Conservation (phyloP, 1,284 basidiomycete genomes). For the Ganoderma leucocontextum region DNA sequence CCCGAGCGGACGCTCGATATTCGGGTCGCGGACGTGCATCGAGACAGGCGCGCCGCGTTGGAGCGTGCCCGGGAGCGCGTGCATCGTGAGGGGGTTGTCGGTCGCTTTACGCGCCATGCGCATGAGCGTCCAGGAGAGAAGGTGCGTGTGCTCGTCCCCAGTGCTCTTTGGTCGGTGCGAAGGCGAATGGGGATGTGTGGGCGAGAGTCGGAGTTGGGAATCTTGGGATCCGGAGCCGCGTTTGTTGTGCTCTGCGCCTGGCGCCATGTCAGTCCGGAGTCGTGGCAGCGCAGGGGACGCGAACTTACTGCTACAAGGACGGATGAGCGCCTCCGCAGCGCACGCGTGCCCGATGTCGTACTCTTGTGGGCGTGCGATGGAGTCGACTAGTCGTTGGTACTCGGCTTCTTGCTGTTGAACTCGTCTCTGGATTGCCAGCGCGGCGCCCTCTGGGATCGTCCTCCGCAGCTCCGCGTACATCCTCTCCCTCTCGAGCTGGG, state of each 20-base stretch:
- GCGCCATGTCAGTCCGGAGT: background rate
- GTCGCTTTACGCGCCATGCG: constrained; percentile 26
- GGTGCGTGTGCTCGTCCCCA: constrained; percentile 29
- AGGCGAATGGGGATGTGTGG: background rate
- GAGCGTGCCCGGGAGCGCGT: constrained; percentile 26
- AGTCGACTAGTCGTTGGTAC: constrained; percentile 15
- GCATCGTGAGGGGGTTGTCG: constrained; percentile 31
- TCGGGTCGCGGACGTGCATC: constrained; percentile 34
- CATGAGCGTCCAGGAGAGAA: constrained; percentile 34
- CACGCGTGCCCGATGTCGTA: constrained; percentile 32
- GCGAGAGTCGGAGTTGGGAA: constrained; percentile 4
- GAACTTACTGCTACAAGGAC: constrained; percentile 27
- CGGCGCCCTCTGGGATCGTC: background rate
- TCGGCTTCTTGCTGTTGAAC: constrained; percentile 27
- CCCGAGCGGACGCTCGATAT: constrained; percentile 32
- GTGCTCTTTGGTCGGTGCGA: constrained; percentile 12
- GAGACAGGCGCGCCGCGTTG: constrained; percentile 28
- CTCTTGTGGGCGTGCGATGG: constrained; percentile 25
- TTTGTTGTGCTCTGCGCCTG: constrained; percentile 20
- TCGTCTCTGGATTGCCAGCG: constrained; percentile 16
- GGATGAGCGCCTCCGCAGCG: constrained; percentile 33
- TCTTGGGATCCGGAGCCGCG: background rate
- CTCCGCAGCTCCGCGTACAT: constrained; percentile 20
- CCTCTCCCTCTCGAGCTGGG: constrained; percentile 22
- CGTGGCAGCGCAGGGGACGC: background rate